Percentiles rank a stretch among this genome's conserved stretches.
phyloP scores from a whole-genome alignment of 2,329 filamentous ascomycete genomes.

The Colletotrichum sp. region DNA sequence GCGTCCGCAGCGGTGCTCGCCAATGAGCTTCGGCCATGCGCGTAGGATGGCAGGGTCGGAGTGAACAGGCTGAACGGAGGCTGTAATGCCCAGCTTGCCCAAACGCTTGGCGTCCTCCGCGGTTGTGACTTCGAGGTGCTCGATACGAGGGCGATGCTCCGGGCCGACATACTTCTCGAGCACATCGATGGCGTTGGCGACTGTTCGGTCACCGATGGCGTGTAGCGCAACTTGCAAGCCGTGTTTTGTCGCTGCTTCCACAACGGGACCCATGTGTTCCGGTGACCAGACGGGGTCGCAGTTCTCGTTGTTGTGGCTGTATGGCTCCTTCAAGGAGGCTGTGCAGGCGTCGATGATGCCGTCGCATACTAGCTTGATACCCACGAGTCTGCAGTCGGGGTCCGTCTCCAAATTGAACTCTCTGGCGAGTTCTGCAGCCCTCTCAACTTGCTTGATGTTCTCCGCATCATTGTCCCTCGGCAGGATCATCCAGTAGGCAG shows the following conservation, averaged over 20 bases:
- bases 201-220: conserved; percentile 67
- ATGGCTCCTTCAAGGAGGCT: conserved; percentile 58
- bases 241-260: conserved; percentile 39
- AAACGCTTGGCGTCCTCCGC: conserved; percentile 60
- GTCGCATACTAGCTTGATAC: conserved; percentile 64
- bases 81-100: conserved; percentile 64
- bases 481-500: conserved; percentile 60
- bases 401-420: conserved; percentile 46
- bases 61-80: conserved; percentile 63
- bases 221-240: conserved; percentile 68
- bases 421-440: conserved; percentile 51
- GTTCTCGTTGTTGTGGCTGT: conserved; percentile 46
- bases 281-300: conserved; percentile 60
- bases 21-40: conserved; percentile 65
- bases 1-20: conserved; percentile 55
- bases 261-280: conserved; percentile 56
- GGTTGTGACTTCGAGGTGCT: conserved; percentile 67
- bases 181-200: conserved; percentile 61
- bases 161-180: conserved; percentile 50
- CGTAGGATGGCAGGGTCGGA: conserved; percentile 65
- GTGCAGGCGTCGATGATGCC: conserved; percentile 64
- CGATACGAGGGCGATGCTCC: conserved; percentile 63
- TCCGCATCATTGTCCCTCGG: conserved; percentile 48
- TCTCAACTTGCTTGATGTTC: conserved; percentile 53
- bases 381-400: conserved; percentile 35